A percentile compares a stretch with the other conserved stretches of the same genome.
These are phyloP conservation scores for Penicillium pancosmium DNA, from an alignment of 495 filamentous ascomycete genomes.

Conservation along the genomic window DNA sequence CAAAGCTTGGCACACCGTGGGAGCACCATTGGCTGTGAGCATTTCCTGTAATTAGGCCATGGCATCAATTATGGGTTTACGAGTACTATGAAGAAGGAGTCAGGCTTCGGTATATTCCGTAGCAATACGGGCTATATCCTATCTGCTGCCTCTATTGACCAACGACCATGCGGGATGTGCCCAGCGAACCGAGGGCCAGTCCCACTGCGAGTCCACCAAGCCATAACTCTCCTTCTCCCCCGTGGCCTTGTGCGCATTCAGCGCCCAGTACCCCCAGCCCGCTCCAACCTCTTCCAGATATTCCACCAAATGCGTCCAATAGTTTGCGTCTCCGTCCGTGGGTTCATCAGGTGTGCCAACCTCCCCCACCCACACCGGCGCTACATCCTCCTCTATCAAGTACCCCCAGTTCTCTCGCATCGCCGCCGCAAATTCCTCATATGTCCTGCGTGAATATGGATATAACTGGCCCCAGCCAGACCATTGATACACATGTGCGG, in stretches of 20 bases:
- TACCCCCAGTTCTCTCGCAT: conserved; percentile 66
- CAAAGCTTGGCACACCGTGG: conserved; percentile 21
- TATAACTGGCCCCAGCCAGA: conserved; percentile 60
- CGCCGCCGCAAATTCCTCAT: conserved; percentile 55
- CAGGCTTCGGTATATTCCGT: too few species aligned
- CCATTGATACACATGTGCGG: conserved; percentile 63
- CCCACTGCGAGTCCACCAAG: conserved; percentile 59
- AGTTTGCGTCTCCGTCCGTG: conserved; percentile 53
- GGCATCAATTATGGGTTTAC: too few species aligned
- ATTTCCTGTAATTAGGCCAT: neutral
- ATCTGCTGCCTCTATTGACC: neutral
- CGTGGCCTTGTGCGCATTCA: conserved; percentile 62
- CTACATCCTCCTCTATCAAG: conserved; percentile 56
- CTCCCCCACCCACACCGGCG: conserved; percentile 65
- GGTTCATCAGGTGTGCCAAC: conserved; percentile 56
- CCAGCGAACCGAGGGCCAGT: conserved; percentile 47
- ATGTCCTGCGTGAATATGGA: conserved; percentile 55
- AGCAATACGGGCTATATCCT: too few species aligned
- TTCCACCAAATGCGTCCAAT: conserved; percentile 59
- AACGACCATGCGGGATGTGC: conserved; percentile 42
- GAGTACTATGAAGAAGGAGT: too few species aligned
- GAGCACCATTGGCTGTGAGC: conserved; percentile 7
- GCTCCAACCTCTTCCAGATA: conserved; percentile 57
- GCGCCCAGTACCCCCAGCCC: conserved; percentile 66
- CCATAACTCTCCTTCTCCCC: conserved; percentile 56